Base-by-base conservation (phyloP, 2,329 filamentous ascomycete genomes). In the Aspergillus quadrilineatus region DNA sequence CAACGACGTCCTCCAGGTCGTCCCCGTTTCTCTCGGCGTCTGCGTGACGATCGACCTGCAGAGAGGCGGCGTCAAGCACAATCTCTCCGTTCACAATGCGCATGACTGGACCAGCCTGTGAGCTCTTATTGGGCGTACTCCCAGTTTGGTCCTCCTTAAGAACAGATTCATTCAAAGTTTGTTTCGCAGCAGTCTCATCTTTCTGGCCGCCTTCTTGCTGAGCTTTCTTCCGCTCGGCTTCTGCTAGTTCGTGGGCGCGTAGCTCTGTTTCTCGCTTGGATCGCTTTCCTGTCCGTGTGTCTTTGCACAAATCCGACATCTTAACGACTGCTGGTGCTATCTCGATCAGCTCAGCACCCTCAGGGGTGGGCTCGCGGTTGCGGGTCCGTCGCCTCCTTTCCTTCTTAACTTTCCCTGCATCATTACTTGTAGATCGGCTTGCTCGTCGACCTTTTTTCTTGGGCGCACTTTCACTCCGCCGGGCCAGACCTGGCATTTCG, bases 31-130 rank as follows among this genome's bases (percentile, higher is more conserved):
- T 66, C 26, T 73, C 74, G 2, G 80, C 80, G 59, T 81, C 76
- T 4, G 80, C 81, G 56, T 82, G 79, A n/a, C 81, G 78, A 65
- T 85, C 81, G 43, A 86, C 77, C 50, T 79, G 75, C 45, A 82
- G 72, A 6, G 81, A 81, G 3, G 76, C 69, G 29, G 79, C 76
- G 53, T 83, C 79, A 7, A 83, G 69, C 39, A 82, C 77, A 61
- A 86, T 82, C 57, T 82, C 73, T 28, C 84, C 85, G 59, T 86
- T 82, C 34, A 84, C 80, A 32, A 84, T 74, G 36, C 79, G 75
- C 67, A 83, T 78, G 14, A 75, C 74, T 12, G 79, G 79, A 4
- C 78, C 79, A 29, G 72, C 63, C 30, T 71, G 69, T 6, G 59
- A 59, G 55, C 67, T 68, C 39, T 58, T 63, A 14, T 67, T 66